Conservation (phyloP, 2,329 filamentous ascomycete species). For the Fusarium nisikadoi region DNA sequence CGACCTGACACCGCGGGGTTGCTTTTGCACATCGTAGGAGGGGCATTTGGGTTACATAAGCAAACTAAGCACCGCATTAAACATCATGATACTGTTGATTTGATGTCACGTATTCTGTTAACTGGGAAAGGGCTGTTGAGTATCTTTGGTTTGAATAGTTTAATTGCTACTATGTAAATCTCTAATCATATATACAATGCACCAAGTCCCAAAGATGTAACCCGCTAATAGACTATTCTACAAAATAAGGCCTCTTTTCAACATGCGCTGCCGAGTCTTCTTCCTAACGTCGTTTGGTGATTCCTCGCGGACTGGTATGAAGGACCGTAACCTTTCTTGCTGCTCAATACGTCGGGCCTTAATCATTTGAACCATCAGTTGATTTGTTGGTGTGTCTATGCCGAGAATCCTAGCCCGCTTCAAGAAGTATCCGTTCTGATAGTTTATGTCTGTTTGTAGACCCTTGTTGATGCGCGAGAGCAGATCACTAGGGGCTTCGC, state of each 20-base stretch:
- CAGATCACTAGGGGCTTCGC: constrained; percentile 70
- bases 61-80: neutral
- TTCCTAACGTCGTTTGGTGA: constrained; percentile 43
- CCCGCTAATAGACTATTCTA: constrained; percentile 4
- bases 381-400: constrained; percentile 77
- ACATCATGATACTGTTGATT: neutral
- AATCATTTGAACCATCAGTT: constrained; percentile 77
- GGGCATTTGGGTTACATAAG: constrained; percentile 38
- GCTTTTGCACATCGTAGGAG: constrained; percentile 30
- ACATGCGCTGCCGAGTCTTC: neutral
- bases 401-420: constrained; percentile 76
- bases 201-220: constrained; percentile 17
- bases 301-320: constrained; percentile 51
- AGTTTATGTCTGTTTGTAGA: constrained; percentile 79
- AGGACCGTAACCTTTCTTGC: constrained; percentile 46
- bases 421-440: constrained; percentile 89
- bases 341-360: constrained; percentile 69
- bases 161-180: neutral
- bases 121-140: neutral
- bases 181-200: neutral
- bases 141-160: neutral
- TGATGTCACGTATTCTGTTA: neutral
- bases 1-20: constrained; percentile 37
- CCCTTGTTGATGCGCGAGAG: constrained; percentile 71
- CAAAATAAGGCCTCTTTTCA: neutral